Percentiles rank a stretch among this genome's conserved stretches.
Evolutionary conservation across 1,284 basidiomycete species (phyloP).

Genomic region (Pholiota adiposa): DNA sequence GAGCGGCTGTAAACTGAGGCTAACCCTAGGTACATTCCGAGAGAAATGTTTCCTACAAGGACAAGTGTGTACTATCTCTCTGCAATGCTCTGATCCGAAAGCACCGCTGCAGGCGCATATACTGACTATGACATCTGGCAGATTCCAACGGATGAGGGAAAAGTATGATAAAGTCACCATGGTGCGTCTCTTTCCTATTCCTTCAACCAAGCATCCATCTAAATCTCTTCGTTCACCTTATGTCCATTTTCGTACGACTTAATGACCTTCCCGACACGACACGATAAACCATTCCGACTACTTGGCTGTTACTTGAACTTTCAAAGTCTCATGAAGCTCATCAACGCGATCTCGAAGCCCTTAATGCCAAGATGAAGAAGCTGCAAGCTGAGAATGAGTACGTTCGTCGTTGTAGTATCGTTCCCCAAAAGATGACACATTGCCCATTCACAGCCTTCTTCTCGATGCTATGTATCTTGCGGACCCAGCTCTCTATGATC

Average conservation of each 20-base stretch:
- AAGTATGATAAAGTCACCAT: conserved; percentile 54
- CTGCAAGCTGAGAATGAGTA: conserved; percentile 66
- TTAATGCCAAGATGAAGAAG: conserved; percentile 53
- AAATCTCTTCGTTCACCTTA: not conserved
- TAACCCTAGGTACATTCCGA: conserved; percentile 16
- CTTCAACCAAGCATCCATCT: not conserved
- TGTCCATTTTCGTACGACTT: conserved; percentile 2
- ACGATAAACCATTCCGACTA: not conserved
- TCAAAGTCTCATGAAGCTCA: conserved; percentile 48
- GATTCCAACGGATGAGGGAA: conserved; percentile 57
- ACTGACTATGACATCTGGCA: conserved; percentile 23
- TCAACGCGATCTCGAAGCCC: conserved; percentile 49
- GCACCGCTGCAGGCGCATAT: not conserved
- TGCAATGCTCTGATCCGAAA: not conserved
- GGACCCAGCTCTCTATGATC: conserved; percentile 24
- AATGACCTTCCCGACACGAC: not conserved
- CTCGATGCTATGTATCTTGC: conserved; percentile 34
- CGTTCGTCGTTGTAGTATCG: conserved; percentile 24
- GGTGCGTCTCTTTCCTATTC: conserved; percentile 37
- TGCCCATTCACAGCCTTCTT: conserved; percentile 25
- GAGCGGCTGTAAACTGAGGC: not conserved
- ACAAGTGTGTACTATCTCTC: conserved; percentile 24
- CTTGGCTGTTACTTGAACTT: not conserved
- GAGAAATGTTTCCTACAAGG: conserved; percentile 26
- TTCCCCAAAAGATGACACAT: not conserved